Percentiles rank a stretch among this genome's conserved stretches.
phyloP scores from a whole-genome alignment of 106 monocot species.

The Phalaenopsis equestris region DNA sequence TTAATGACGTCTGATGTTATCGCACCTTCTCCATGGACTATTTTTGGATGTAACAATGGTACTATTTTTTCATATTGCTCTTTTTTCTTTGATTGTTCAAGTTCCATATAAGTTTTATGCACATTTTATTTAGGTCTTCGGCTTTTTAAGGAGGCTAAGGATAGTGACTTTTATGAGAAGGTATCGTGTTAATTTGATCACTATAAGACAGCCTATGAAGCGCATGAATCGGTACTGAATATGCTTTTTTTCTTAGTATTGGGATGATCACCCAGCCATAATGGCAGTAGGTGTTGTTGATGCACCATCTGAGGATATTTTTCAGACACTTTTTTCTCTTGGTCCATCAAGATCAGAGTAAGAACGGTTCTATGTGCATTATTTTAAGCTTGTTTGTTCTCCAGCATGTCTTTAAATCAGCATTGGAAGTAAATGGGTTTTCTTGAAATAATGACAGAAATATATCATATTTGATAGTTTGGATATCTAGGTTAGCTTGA shows the following conservation, averaged over 20 bases:
- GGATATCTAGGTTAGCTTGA: background rate
- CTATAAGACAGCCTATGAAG: background rate
- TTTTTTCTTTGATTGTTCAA: background rate
- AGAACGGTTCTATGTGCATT: conserved; percentile 5
- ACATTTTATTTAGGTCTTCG: conserved; percentile 51
- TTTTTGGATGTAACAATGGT: conserved; percentile 98
- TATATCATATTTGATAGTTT: background rate
- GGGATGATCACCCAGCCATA: conserved; percentile 98
- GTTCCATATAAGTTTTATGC: background rate
- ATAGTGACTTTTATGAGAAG: conserved; percentile 62
- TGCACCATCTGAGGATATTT: conserved; percentile 84
- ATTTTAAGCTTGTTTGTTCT: background rate
- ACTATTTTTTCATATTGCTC: conserved; percentile 13
- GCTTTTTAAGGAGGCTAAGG: conserved; percentile 90
- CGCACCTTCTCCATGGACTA: conserved; percentile 92
- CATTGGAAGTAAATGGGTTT: background rate
- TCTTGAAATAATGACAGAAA: background rate
- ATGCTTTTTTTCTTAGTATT: conserved; percentile 34
- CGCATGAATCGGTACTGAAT: conserved; percentile 5
- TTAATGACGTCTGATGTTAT: conserved; percentile 82
- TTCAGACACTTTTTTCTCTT: conserved; percentile 81
- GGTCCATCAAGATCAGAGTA: conserved; percentile 98
- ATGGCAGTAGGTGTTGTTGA: conserved; percentile 97
- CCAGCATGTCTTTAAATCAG: background rate
- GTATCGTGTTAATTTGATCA: conserved; percentile 27